Conservation (phyloP, 2,329 filamentous ascomycete species). For the Stemphylium lycopersici region DNA sequence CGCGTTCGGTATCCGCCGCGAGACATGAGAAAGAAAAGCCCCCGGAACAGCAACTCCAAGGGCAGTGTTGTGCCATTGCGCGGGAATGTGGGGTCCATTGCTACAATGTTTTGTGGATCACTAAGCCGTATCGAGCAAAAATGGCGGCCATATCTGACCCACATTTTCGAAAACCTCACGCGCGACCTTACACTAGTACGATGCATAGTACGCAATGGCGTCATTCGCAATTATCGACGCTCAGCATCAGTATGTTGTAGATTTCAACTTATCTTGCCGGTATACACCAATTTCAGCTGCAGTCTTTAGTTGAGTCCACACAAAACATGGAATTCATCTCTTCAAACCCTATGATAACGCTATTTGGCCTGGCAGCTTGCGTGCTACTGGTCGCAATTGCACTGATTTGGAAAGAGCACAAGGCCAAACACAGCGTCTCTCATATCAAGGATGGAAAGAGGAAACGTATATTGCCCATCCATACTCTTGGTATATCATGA, state of each 20-base stretch:
- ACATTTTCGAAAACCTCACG: not conserved
- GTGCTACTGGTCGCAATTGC: too few relatives aligned
- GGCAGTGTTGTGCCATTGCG: not conserved
- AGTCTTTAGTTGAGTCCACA: too few relatives aligned
- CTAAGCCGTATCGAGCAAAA: not conserved
- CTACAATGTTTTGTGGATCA: not conserved
- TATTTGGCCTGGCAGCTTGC: too few relatives aligned
- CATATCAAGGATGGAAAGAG: not conserved
- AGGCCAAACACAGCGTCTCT: too few relatives aligned
- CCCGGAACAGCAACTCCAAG: conserved; percentile 1
- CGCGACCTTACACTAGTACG: not conserved
- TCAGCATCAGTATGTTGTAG: not conserved
- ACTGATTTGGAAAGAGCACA: too few relatives aligned
- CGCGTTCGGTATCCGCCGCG: not conserved
- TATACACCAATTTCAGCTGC: too few relatives aligned
- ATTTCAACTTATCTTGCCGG: too few relatives aligned
- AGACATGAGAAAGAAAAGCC: not conserved
- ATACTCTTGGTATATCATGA: not conserved
- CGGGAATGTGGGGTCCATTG: not conserved
- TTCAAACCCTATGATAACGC: too few relatives aligned
- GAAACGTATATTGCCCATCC: not conserved
- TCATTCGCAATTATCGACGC: not conserved
- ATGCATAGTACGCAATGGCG: not conserved
- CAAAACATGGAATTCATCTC: too few relatives aligned
- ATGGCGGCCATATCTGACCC: not conserved